Base-by-base conservation (phyloP, 148 eudicot species). In the Polygonum aviculare region DNA sequence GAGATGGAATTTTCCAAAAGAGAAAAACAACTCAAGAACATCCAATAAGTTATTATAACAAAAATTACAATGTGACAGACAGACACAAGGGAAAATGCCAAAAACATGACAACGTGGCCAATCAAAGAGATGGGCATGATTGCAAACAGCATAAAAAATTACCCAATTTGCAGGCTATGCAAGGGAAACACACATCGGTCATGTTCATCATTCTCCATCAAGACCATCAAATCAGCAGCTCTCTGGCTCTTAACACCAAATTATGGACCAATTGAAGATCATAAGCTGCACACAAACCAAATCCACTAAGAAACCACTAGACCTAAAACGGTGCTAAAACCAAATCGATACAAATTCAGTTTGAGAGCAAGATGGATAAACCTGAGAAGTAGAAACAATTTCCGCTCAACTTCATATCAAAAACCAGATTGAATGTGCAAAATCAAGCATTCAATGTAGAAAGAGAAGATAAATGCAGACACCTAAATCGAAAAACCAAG, bases 131-230 rank as follows among this genome's bases (percentile, higher is more conserved):
- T 60, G 4, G 3, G 69, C 69, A 2, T 60, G 38, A 60, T 10
- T 60, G 31, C 69, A 21, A 7, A 22, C n/a, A 7, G 18, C 2
- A 31, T 10, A 11, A 3, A 7, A 74, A 49, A 52, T 31, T 74
- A 74, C 76, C 76, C 76, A 50, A 74, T 74, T 50, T 74, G 76
- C 40, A 74, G 76, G 54, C 47, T 48, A n/a, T 63, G 36, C 16
- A 74, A 35, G 26, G 76, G 76, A 35, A 74, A 74, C 18, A 36
- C 63, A 36, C 76, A 74, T 36, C 62, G n/a, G 63, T n/a, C 57
- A 74, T 74, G 8, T 21, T 51, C 62, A 14, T 63, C 76, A 49
- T 74, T 52, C 76, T 38, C 63, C 76, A 74, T 74, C 76, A 52
- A 52, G 54, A 50, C 19, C 67, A 44, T 12, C 31, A 26, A 26